phyloP scores from a whole-genome alignment of 164 flowering plant species.

The Nelumbo lutea region DNA sequence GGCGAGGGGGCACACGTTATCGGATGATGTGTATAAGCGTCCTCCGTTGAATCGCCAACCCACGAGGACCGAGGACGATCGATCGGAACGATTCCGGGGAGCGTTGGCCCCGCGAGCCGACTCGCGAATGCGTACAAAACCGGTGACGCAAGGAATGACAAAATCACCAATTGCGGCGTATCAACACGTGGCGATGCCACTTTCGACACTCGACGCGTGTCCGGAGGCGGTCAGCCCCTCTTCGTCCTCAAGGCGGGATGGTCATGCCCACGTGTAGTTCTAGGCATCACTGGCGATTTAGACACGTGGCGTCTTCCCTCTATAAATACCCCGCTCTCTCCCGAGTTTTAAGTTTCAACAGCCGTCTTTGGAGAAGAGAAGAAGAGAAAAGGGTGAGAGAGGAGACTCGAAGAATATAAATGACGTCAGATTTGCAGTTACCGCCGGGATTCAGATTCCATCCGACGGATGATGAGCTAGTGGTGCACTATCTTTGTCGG shows the following conservation, averaged over 20 bases:
- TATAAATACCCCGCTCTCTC: slow-evolving; percentile 36
- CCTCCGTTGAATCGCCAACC: neutral
- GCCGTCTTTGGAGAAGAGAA: slow-evolving; percentile 10
- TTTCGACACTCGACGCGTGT: slow-evolving; percentile 24
- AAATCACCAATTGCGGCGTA: slow-evolving; percentile 10
- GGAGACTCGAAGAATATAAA: slow-evolving; percentile 11
- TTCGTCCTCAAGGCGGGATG: slow-evolving; percentile 1
- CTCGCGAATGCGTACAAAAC: slow-evolving; percentile 28
- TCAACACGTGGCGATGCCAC: slow-evolving; percentile 24
- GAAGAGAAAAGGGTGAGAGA: neutral
- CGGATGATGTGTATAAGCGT: neutral
- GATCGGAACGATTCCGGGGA: slow-evolving; percentile 15
- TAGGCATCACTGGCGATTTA: slow-evolving; percentile 12
- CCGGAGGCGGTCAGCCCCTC: slow-evolving; percentile 17
- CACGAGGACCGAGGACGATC: neutral
- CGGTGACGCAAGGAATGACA: slow-evolving; percentile 52
- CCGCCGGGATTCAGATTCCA: slow-evolving; percentile 70
- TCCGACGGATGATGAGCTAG: slow-evolving; percentile 76
- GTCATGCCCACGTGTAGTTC: slow-evolving; percentile 40
- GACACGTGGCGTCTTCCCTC: slow-evolving; percentile 38
- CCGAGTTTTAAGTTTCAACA: slow-evolving; percentile 43
- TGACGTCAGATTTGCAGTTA: slow-evolving; percentile 36
- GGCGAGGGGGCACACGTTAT: no score
- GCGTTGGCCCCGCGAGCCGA: slow-evolving; percentile 8
- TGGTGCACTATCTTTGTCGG: slow-evolving; percentile 53